Percentiles rank a stretch among this genome's conserved stretches.
phyloP scores from a whole-genome alignment of 2,329 filamentous ascomycete species.

The Neofusicoccum umdonicola region DNA sequence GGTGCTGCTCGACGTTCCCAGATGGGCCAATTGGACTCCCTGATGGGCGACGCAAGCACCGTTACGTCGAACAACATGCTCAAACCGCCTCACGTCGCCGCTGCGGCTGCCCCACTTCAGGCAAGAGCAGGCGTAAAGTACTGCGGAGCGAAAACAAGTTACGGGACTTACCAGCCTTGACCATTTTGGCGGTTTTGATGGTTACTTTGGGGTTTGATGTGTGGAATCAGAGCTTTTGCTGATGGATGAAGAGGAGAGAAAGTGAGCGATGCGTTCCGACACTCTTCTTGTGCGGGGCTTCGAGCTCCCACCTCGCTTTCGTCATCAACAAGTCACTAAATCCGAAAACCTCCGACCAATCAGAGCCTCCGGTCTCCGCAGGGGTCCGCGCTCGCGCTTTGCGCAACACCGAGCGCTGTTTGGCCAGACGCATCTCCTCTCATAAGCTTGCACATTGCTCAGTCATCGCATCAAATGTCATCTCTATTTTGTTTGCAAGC shows the following conservation, averaged over 20 bases:
- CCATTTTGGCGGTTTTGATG: constrained; percentile 74
- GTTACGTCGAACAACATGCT: constrained; percentile 39
- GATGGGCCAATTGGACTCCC: constrained; percentile 11
- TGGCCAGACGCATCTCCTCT: not conserved
- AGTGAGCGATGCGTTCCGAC: not conserved
- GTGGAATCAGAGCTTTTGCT: constrained; percentile 13
- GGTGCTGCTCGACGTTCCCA: not conserved
- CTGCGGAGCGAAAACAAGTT: constrained; percentile 21
- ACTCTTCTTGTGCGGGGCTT: constrained; percentile 10
- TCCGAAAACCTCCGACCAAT: constrained; percentile 12
- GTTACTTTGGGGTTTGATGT: constrained; percentile 26
- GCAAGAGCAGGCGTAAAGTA: constrained; percentile 21
- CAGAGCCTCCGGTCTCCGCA: not conserved
- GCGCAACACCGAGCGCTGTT: not conserved
- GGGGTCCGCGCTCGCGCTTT: not conserved
- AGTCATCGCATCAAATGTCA: constrained; percentile 9
- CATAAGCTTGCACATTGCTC: constrained; percentile 5
- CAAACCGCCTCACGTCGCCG: constrained; percentile 52
- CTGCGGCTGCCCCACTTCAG: constrained; percentile 36
- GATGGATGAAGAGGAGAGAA: constrained; percentile 1
- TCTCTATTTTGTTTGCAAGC: constrained; percentile 14
- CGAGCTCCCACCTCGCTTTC: constrained; percentile 11
- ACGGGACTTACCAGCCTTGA: constrained; percentile 82
- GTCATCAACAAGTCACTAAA: constrained; percentile 10
- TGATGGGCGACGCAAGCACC: not conserved